Conservation (phyloP, 2,329 filamentous ascomycete species). For the Fonsecaea multimorphosa region DNA sequence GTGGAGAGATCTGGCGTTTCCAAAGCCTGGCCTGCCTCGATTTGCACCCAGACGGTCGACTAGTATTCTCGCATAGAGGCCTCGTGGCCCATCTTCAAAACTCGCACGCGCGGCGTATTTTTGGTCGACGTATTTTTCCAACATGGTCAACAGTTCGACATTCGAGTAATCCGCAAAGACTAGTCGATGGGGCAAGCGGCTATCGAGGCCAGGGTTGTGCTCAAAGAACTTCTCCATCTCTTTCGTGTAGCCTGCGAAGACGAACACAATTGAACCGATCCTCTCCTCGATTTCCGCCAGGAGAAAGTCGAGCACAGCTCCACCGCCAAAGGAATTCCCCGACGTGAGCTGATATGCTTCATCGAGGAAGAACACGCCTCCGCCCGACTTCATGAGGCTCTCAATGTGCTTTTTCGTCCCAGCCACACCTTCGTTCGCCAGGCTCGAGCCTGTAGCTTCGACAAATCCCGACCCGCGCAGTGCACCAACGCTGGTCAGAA, state of each 20-base stretch:
- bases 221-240: conserved; percentile 79
- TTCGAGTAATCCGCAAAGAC: conserved; percentile 74
- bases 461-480: conserved; percentile 66
- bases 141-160: conserved; percentile 66
- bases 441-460: conserved; percentile 71
- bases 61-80: conserved; percentile 69
- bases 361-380: conserved; percentile 77
- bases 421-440: conserved; percentile 67
- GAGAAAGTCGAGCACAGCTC: conserved; percentile 71
- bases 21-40: conserved; percentile 71
- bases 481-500: conserved; percentile 66
- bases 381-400: conserved; percentile 62
- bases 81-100: conserved; percentile 63
- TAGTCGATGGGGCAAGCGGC: conserved; percentile 70
- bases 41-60: conserved; percentile 66
- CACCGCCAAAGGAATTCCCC: conserved; percentile 63
- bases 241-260: conserved; percentile 74
- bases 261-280: conserved; percentile 71
- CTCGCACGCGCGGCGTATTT: conserved; percentile 64
- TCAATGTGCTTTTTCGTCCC: conserved; percentile 65
- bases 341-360: conserved; percentile 77
- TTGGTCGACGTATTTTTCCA: conserved; percentile 60
- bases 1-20: conserved; percentile 73
- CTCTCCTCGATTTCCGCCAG: conserved; percentile 75
- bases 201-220: conserved; percentile 73